These are phyloP conservation scores for Earliella scabrosa DNA, from an alignment of 1,284 basidiomycete genomes.

Conservation along the genomic window DNA sequence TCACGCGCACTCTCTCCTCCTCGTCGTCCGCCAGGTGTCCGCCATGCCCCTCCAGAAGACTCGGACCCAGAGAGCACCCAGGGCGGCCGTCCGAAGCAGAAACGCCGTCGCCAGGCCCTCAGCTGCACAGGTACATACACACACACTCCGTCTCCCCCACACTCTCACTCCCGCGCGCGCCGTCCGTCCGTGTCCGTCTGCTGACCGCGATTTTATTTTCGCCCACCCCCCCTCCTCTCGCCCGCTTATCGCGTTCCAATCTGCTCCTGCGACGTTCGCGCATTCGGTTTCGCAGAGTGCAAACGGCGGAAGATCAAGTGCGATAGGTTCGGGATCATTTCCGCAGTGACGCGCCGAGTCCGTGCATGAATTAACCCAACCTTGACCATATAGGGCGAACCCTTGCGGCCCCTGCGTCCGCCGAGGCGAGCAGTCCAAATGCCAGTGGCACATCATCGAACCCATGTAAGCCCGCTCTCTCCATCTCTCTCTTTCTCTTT, in stretches of 20 bases:
- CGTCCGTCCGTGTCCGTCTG: slow-evolving; percentile 1
- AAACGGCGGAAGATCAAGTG: slow-evolving; percentile 67
- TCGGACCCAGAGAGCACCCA: slow-evolving; percentile 54
- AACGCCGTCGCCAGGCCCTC: slow-evolving; percentile 71
- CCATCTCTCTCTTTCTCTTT: no score
- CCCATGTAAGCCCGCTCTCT: slow-evolving; percentile 52
- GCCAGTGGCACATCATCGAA: slow-evolving; percentile 61
- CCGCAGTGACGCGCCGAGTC: slow-evolving; percentile 23
- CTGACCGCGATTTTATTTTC: slow-evolving; percentile 12
- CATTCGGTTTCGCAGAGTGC: slow-evolving; percentile 46
- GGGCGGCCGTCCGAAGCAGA: slow-evolving; percentile 71
- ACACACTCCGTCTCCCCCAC: no score
- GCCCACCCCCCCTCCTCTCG: slow-evolving; percentile 12
- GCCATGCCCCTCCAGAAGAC: slow-evolving; percentile 38
- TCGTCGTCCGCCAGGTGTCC: slow-evolving; percentile 21
- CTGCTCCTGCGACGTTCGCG: neutral
- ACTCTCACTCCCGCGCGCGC: slow-evolving; percentile 25
- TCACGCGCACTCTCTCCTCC: neutral
- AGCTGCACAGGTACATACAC: slow-evolving; percentile 82
- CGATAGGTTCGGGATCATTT: slow-evolving; percentile 48
- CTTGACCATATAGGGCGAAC: slow-evolving; percentile 43
- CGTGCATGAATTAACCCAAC: slow-evolving; percentile 24
- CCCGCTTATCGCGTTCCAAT: slow-evolving; percentile 5
- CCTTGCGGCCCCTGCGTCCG: slow-evolving; percentile 61
- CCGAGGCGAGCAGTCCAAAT: slow-evolving; percentile 56